phyloP scores from a whole-genome alignment of 257 asterid genomes.

The Scutellaria galericulata region DNA sequence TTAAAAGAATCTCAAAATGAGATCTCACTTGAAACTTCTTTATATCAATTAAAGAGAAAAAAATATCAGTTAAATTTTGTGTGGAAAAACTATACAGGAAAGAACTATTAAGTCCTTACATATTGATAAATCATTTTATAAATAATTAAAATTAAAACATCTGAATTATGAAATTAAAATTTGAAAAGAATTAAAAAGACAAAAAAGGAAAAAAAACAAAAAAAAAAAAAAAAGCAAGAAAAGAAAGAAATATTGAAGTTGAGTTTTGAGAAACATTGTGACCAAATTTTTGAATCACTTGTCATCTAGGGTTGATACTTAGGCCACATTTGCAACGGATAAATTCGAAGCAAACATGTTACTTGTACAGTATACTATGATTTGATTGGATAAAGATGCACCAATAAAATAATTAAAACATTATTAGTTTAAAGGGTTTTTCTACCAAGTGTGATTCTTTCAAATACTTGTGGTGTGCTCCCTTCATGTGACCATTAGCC shows the following conservation, averaged over 20 bases:
- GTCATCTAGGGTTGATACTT: conserved; percentile 26
- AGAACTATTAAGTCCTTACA: too few species aligned
- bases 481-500: conserved; percentile 33
- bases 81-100: too few species aligned
- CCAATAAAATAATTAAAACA: neutral
- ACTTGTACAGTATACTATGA: conserved; percentile 26
- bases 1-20: too few species aligned
- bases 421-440: conserved; percentile 6
- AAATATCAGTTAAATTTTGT: too few species aligned
- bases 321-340: conserved; percentile 41
- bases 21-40: too few species aligned
- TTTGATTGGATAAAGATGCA: conserved; percentile 34
- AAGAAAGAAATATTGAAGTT: conserved; percentile 13
- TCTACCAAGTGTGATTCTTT: conserved; percentile 13
- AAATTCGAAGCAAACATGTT: conserved; percentile 38
- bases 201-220: too few species aligned
- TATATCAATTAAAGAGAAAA: too few species aligned
- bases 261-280: conserved; percentile 27
- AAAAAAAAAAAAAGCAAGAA: neutral
- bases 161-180: conserved; percentile 19
- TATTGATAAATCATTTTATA: too few species aligned
- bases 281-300: conserved; percentile 39
- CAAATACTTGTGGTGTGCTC: conserved; percentile 26
- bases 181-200: neutral
- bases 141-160: neutral